Percentiles rank a stretch among this genome's conserved stretches.
phyloP scores from a whole-genome alignment of 2,329 filamentous ascomycete genomes.

The Fusarium sp. region DNA sequence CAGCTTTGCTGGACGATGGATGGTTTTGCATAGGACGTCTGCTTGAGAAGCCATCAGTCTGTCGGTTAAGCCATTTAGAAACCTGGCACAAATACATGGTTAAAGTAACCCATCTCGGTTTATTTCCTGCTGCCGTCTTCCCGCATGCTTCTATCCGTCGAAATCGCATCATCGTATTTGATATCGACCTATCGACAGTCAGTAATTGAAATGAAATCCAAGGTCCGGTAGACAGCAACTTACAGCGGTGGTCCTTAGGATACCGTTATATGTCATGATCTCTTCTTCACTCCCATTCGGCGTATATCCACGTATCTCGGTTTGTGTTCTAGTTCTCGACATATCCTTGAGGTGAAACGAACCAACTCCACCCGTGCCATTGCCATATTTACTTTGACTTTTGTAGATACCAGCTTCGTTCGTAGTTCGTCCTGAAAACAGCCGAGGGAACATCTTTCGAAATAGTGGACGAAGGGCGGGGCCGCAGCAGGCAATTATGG shows the following conservation, averaged over 20 bases:
- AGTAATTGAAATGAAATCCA: accelerated
- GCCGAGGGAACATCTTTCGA: slow-evolving; percentile 38
- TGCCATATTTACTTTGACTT: slow-evolving; percentile 17
- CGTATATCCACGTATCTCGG: slow-evolving; percentile 36
- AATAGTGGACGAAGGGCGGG: slow-evolving; percentile 43
- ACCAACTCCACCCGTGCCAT: neutral
- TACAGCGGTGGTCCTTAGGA: slow-evolving; percentile 37
- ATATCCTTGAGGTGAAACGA: slow-evolving; percentile 37
- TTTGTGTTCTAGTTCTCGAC: slow-evolving; percentile 21
- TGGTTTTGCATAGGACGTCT: neutral
- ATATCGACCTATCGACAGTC: neutral
- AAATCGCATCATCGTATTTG: neutral
- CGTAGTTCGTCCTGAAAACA: slow-evolving; percentile 15
- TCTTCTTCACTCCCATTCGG: slow-evolving; percentile 42
- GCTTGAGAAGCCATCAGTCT: neutral
- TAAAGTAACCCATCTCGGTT: too few relatives aligned
- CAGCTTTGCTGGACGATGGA: neutral
- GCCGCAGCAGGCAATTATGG: slow-evolving; percentile 52
- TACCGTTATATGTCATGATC: slow-evolving; percentile 43
- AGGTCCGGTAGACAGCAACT: neutral
- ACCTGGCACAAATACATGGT: too few relatives aligned
- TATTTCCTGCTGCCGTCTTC: neutral
- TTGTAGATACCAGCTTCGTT: slow-evolving; percentile 10
- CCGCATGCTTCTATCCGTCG: neutral
- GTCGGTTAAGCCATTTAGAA: neutral